Evolutionary conservation across 208 protist genomes (phyloP).

Genomic region (Blechomonas ayalai): DNA sequence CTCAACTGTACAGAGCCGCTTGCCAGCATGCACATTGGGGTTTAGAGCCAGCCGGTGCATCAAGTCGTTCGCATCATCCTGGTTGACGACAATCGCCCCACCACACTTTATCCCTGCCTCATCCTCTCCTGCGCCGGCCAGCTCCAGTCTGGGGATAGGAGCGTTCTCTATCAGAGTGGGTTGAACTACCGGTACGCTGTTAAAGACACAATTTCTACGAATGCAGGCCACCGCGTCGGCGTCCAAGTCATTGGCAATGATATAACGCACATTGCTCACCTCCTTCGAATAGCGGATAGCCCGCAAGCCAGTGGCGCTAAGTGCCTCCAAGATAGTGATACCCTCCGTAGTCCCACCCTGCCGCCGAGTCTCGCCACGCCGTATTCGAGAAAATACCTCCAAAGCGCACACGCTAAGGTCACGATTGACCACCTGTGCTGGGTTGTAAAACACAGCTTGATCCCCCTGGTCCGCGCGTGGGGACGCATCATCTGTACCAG

Average conservation of each 20-base stretch:
- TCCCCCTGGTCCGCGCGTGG: constrained; percentile 24
- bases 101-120: constrained; percentile 16
- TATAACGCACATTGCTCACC: constrained; percentile 90
- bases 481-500: constrained; percentile 3
- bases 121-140: constrained; percentile 1
- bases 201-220: constrained; percentile 92
- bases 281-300: constrained; percentile 98
- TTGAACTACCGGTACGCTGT: constrained; percentile 68
- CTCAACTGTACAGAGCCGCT: constrained; percentile 29
- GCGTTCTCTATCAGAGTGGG: constrained; percentile 80
- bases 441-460: constrained; percentile 97
- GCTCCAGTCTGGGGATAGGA: constrained; percentile 25
- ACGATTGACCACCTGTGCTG: constrained; percentile 97
- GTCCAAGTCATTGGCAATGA: constrained; percentile 98
- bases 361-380: constrained; percentile 36
- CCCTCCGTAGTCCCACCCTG: constrained; percentile 62
- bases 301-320: constrained; percentile 96
- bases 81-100: constrained; percentile 85
- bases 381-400: constrained; percentile 63
- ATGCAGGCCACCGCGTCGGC: constrained; percentile 94
- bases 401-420: constrained; percentile 96
- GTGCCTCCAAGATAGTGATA: constrained; percentile 95
- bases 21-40: constrained; percentile 15
- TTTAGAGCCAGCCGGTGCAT: constrained; percentile 85
- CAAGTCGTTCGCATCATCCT: constrained; percentile 89